Conservation (phyloP, 176 grass and related monocot species). For the Rhipidocladum racemiflorum region DNA sequence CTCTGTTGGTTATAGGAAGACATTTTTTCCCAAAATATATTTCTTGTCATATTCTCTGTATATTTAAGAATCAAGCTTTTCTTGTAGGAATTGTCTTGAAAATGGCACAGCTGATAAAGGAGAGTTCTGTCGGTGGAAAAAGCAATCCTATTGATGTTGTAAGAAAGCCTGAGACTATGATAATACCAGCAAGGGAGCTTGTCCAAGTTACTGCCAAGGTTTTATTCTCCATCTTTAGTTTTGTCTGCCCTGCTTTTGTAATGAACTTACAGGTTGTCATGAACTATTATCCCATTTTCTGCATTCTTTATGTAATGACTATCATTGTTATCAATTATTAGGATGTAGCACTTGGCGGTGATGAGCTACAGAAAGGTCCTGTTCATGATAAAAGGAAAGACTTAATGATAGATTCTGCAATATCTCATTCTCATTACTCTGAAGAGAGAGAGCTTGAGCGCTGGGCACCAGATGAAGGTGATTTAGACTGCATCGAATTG, state of each 20-base stretch:
- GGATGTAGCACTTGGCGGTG: conserved; percentile 72
- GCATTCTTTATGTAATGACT: background rate
- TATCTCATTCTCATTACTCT: conserved; percentile 68
- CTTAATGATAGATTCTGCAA: conserved; percentile 92
- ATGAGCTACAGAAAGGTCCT: conserved; percentile 66
- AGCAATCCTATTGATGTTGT: conserved; percentile 42
- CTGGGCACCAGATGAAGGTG: conserved; percentile 89
- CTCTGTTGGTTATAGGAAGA: background rate
- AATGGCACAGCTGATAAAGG: conserved; percentile 89
- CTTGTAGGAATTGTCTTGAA: conserved; percentile 75
- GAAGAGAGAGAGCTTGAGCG: conserved; percentile 89
- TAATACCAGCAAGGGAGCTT: conserved; percentile 77
- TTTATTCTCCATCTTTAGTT: background rate
- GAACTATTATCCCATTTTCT: background rate
- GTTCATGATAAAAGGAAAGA: conserved; percentile 80
- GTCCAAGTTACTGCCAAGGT: conserved; percentile 93
- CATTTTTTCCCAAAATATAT: background rate
- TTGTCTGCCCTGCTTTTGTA: conserved; percentile 2
- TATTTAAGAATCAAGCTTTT: conserved; percentile 32
- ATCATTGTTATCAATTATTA: conserved; percentile 41
- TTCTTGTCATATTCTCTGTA: background rate
- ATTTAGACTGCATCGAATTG: conserved; percentile 81
- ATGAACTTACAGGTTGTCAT: background rate
- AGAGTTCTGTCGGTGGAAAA: conserved; percentile 57
- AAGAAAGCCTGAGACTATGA: conserved; percentile 78